These are phyloP conservation scores for Blastocystis hominis DNA, from an alignment of 352 stramenopile genomes.

Conservation along the genomic window DNA sequence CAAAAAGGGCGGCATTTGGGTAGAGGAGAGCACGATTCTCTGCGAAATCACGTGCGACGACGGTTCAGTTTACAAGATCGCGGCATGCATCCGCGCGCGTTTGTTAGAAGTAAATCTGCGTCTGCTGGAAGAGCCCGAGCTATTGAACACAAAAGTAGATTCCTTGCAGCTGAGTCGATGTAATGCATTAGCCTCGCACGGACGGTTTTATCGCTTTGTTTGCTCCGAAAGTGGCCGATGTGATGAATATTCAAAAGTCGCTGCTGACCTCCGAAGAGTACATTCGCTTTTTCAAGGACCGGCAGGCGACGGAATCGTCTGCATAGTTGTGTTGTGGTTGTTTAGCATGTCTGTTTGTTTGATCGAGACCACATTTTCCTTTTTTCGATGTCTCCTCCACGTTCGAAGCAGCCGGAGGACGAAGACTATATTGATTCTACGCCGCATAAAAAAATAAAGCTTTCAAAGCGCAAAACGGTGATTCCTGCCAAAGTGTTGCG, in stretches of 20 bases:
- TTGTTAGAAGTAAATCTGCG: slow-evolving; percentile 37
- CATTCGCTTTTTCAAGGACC: slow-evolving; percentile 55
- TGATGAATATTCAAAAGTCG: slow-evolving; percentile 58
- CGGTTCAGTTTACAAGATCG: slow-evolving; percentile 34
- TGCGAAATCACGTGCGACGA: slow-evolving; percentile 53
- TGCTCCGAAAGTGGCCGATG: slow-evolving; percentile 49
- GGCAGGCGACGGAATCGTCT: neutral
- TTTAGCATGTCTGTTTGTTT: slow-evolving; percentile 34
- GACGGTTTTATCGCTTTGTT: slow-evolving; percentile 50
- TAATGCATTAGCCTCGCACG: slow-evolving; percentile 13
- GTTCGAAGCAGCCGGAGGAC: neutral
- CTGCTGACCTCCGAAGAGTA: slow-evolving; percentile 44
- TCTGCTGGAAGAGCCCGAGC: slow-evolving; percentile 39
- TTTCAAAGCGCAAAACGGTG: neutral
- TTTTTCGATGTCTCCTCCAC: neutral
- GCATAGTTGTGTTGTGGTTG: neutral
- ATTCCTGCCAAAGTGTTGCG: neutral
- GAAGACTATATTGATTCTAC: neutral
- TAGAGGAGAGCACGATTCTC: slow-evolving; percentile 43
- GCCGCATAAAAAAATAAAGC: neutral
- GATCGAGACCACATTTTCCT: neutral
- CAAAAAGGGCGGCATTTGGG: slow-evolving; percentile 56
- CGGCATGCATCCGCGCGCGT: slow-evolving; percentile 21
- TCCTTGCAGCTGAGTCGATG: too few relatives aligned
- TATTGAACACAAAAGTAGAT: slow-evolving; percentile 37